Conservation (phyloP, 192 early-diverging fungal genomes). For the Umbelopsis vinacea region DNA sequence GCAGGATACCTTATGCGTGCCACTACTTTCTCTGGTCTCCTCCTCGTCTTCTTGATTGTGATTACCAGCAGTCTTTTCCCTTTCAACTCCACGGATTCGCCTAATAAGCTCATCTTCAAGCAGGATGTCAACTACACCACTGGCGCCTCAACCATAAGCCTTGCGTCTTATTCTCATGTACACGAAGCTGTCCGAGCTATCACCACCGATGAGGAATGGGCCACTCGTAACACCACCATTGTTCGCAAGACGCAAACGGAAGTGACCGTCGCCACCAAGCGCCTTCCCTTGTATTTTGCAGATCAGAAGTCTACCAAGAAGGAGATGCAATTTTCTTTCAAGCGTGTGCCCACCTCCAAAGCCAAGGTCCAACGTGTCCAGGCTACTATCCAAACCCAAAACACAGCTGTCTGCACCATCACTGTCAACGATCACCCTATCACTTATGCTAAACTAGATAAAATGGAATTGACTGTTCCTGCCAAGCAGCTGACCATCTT, state of each 20-base stretch:
- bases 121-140: conserved; percentile 45
- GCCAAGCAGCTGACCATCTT: neutral
- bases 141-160: conserved; percentile 37
- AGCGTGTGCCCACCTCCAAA: neutral
- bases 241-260: conserved; percentile 15
- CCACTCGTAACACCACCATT: neutral
- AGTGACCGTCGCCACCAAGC: conserved; percentile 13
- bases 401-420: conserved; percentile 11
- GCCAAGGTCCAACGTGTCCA: neutral
- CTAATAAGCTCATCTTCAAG: conserved; percentile 52
- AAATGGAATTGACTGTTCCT: conserved; percentile 8
- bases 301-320: conserved; percentile 1
- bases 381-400: neutral
- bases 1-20: conserved; percentile 34
- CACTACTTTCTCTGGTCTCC: conserved; percentile 29
- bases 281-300: conserved; percentile 22
- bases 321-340: conserved; percentile 23
- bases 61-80: conserved; percentile 43
- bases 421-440: conserved; percentile 7
- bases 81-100: conserved; percentile 43
- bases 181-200: conserved; percentile 26
- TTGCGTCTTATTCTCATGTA: conserved; percentile 42
- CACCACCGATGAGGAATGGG: conserved; percentile 23
- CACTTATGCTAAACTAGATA: neutral
- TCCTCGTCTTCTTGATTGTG: conserved; percentile 33